A percentile compares a stretch with the other conserved stretches of the same genome.
phyloP scores from a whole-genome alignment of 345 rosid genomes.

The Capsella bursapastoris region DNA sequence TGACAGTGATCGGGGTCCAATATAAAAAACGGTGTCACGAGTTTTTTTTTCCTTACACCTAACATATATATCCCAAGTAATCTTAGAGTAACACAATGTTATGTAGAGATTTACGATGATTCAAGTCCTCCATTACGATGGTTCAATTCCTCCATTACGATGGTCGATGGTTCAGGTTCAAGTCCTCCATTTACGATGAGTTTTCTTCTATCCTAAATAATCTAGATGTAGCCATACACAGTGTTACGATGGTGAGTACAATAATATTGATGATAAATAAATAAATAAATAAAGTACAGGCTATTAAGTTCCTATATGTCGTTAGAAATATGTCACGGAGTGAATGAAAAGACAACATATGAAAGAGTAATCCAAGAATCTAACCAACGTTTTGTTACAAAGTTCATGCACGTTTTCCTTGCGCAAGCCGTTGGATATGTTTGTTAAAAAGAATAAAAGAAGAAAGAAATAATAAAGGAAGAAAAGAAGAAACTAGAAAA shows the following conservation, averaged over 20 bases:
- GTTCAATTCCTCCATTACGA: too few species aligned
- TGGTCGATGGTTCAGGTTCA: too few species aligned
- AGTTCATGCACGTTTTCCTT: constrained; percentile 37
- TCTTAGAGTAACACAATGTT: background rate
- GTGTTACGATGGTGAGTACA: too few species aligned
- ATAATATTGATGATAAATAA: too few species aligned
- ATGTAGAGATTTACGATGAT: too few species aligned
- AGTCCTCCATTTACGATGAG: too few species aligned
- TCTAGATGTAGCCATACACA: too few species aligned
- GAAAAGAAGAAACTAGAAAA: background rate
- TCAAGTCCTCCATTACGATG: background rate
- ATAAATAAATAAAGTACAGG: too few species aligned
- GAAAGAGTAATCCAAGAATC: background rate
- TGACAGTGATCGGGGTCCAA: constrained; percentile 10
- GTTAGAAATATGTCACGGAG: background rate
- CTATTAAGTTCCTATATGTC: background rate
- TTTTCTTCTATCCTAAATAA: too few species aligned
- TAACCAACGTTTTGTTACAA: constrained; percentile 18
- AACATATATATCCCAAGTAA: background rate
- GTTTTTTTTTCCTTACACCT: background rate
- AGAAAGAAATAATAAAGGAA: background rate
- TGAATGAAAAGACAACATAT: background rate
- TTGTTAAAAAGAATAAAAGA: background rate
- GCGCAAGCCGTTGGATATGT: background rate
- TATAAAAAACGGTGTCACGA: constrained; percentile 18